Evolutionary conservation across 2,329 filamentous ascomycete species (phyloP).

Genomic region (Fusarium poae): DNA sequence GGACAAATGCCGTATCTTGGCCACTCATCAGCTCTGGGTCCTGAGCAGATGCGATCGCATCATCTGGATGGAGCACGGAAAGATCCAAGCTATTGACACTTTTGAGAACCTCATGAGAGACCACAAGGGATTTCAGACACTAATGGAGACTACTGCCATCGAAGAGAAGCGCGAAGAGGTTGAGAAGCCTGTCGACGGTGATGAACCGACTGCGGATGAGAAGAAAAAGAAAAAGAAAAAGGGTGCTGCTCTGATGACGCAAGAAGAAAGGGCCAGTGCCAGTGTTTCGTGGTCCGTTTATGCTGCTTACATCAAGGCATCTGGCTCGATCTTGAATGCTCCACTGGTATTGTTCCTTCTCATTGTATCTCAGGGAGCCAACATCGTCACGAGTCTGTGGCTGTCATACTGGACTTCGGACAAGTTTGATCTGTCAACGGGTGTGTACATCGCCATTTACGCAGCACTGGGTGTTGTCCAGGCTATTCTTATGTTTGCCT

Average conservation of each 20-base stretch:
- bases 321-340: conserved; percentile 77
- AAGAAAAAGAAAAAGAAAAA: conserved; percentile 69
- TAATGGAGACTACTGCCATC: conserved; percentile 88
- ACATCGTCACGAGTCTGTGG: conserved; percentile 91
- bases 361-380: conserved; percentile 81
- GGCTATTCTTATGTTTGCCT: conserved; percentile 81
- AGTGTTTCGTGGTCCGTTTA: conserved; percentile 87
- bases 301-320: conserved; percentile 79
- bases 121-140: conserved; percentile 80
- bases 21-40: conserved; percentile 95
- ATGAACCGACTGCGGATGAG: conserved; percentile 56
- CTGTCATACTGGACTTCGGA: conserved; percentile 92
- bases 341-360: conserved; percentile 74
- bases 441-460: conserved; percentile 78
- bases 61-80: conserved; percentile 90
- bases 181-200: conserved; percentile 59
- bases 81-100: conserved; percentile 86
- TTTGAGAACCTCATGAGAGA: conserved; percentile 88
- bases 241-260: conserved; percentile 76
- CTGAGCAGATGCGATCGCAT: conserved; percentile 91
- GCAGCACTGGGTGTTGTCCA: conserved; percentile 79
- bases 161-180: conserved; percentile 71
- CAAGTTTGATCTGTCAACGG: conserved; percentile 75
- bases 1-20: conserved; percentile 89
- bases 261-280: conserved; percentile 75